Evolutionary conservation across 345 rosid genomes (phyloP).

Genomic region (Lumnitzera littorea): DNA sequence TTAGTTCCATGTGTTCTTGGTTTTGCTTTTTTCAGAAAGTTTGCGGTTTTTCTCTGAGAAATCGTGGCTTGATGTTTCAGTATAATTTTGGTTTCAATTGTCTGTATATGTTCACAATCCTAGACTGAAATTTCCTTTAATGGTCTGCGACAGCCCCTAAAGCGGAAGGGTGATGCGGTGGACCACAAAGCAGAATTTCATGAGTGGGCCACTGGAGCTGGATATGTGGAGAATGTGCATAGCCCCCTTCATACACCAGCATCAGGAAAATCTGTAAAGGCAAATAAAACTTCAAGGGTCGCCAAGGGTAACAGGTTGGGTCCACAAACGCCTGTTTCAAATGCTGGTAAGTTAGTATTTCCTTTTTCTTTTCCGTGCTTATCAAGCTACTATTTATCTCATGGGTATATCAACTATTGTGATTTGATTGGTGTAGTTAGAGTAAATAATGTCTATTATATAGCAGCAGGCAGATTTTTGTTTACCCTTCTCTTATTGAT

Average conservation of each 20-base stretch:
- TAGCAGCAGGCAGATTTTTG: conserved; percentile 3
- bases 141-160: conserved; percentile 39
- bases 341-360: conserved; percentile 45
- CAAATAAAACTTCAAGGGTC: conserved; percentile 53
- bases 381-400: background rate
- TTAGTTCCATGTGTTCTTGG: background rate
- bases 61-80: too few species aligned
- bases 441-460: too few species aligned
- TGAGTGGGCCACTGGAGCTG: conserved; percentile 43
- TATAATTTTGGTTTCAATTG: background rate
- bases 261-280: conserved; percentile 69
- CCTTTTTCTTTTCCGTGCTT: background rate
- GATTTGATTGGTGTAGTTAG: background rate
- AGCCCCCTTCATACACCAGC: conserved; percentile 66
- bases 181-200: conserved; percentile 47
- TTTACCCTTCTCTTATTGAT: conserved; percentile 1
- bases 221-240: conserved; percentile 34
- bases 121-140: conserved; percentile 8
- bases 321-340: conserved; percentile 47
- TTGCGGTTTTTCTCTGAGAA: too few species aligned
- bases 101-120: conserved; percentile 8
- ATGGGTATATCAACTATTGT: conserved; percentile 1
- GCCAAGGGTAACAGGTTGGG: conserved; percentile 52
- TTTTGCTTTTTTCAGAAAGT: too few species aligned
- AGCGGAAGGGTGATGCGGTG: conserved; percentile 63